phyloP scores from a whole-genome alignment of 2,329 filamentous ascomycete genomes.

The Chaetomium strumarium region DNA sequence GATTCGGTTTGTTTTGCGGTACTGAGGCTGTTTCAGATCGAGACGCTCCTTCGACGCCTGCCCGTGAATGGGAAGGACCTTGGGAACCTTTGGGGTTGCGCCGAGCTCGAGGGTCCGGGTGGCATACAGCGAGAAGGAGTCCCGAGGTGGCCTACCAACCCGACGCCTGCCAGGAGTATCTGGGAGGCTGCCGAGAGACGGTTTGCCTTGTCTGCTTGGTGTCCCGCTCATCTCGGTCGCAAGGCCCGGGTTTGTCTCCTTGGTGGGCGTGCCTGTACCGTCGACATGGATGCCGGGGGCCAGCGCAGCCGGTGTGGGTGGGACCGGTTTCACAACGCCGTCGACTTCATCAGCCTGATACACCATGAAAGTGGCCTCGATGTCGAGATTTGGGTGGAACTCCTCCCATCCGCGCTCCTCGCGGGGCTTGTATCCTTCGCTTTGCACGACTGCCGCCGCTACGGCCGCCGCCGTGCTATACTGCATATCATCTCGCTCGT shows the following conservation, averaged over 20 bases:
- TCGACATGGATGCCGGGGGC: conserved; percentile 34
- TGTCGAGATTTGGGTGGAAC: conserved; percentile 92
- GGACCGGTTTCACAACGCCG: conserved; percentile 52
- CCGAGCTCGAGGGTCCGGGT: conserved; percentile 40
- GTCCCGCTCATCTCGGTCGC: conserved; percentile 38
- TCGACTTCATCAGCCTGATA: conserved; percentile 83
- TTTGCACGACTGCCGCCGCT: conserved; percentile 80
- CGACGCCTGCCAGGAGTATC: conserved; percentile 39
- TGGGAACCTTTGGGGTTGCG: conserved; percentile 49
- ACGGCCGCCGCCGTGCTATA: conserved; percentile 86
- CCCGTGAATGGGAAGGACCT: conserved; percentile 69
- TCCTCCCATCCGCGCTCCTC: conserved; percentile 98
- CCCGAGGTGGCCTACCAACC: conserved; percentile 43
- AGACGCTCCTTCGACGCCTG: conserved; percentile 76
- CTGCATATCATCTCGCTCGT: conserved; percentile 56
- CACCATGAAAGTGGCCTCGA: conserved; percentile 71
- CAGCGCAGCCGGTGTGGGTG: conserved; percentile 32
- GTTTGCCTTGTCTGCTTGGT: conserved; percentile 33
- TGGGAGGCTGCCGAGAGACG: conserved; percentile 20
- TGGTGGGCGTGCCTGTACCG: conserved; percentile 41
- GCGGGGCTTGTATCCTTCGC: conserved; percentile 92
- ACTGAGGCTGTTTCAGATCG: conserved; percentile 70
- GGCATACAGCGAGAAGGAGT: conserved; percentile 49
- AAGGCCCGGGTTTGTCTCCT: conserved; percentile 39
- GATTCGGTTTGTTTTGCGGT: conserved; percentile 73